Percentiles rank a stretch among this genome's conserved stretches.
Evolutionary conservation across 164 flowering plant genomes (phyloP).

Genomic region (Sedum album): DNA sequence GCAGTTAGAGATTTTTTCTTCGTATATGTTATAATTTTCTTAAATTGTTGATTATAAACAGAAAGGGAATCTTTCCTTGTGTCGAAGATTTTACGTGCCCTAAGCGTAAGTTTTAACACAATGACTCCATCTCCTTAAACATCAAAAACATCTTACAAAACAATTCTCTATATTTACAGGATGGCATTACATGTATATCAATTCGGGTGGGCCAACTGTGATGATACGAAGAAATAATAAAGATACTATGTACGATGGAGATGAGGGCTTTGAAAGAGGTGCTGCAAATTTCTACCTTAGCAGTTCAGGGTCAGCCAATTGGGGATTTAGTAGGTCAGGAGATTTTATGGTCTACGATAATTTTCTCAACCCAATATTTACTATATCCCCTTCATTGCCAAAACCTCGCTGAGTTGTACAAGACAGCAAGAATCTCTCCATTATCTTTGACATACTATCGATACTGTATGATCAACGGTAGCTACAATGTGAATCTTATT

Average conservation of each 20-base stretch:
- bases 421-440: slow-evolving; percentile 53
- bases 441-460: slow-evolving; percentile 48
- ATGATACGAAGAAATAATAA: slow-evolving; percentile 18
- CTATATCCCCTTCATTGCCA: slow-evolving; percentile 15
- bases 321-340: slow-evolving; percentile 79
- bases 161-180: slow-evolving; percentile 26
- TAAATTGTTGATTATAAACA: slow-evolving; percentile 18
- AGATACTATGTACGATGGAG: slow-evolving; percentile 35
- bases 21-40: background rate
- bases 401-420: slow-evolving; percentile 34
- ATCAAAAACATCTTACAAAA: background rate
- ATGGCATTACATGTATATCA: slow-evolving; percentile 40
- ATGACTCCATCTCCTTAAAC: too few relatives aligned
- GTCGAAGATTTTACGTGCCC: slow-evolving; percentile 36
- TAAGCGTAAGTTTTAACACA: too few relatives aligned
- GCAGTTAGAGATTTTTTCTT: background rate
- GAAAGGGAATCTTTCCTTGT: slow-evolving; percentile 37
- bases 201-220: slow-evolving; percentile 57
- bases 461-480: slow-evolving; percentile 45
- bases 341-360: slow-evolving; percentile 53
- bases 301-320: slow-evolving; percentile 16
- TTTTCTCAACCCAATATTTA: slow-evolving; percentile 24
- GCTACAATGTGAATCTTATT: slow-evolving; percentile 48
- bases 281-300: slow-evolving; percentile 27
- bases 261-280: slow-evolving; percentile 35